A percentile compares a stretch with the other conserved stretches of the same genome.
Conservation (phyloP, 306 rosid species). For the Sphenostylis stenocarpa region DNA sequence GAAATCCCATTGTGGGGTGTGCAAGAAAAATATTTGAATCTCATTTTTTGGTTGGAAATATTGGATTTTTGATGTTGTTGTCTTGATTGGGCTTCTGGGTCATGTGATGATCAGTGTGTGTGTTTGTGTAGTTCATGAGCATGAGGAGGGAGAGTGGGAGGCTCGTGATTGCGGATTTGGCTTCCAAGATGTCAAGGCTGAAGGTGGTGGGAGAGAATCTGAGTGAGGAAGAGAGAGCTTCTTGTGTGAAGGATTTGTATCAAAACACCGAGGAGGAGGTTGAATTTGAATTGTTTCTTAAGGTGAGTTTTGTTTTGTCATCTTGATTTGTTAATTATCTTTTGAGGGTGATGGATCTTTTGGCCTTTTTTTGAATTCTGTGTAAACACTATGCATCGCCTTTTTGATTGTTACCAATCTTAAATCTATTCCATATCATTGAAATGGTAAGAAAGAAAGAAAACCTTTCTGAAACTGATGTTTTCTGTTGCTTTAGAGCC, state of each 20-base stretch:
- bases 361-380: constrained; percentile 23
- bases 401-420: constrained; percentile 2
- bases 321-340: constrained; percentile 21
- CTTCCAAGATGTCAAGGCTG: constrained; percentile 82
- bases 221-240: constrained; percentile 85
- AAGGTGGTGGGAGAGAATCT: constrained; percentile 88
- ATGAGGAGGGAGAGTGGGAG: constrained; percentile 84
- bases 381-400: constrained; percentile 8
- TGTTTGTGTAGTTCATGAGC: constrained; percentile 62
- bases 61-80: constrained; percentile 12
- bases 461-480: not conserved
- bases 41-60: not conserved
- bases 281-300: constrained; percentile 88
- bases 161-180: constrained; percentile 73
- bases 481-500: not conserved
- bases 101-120: not conserved
- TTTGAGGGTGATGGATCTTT: constrained; percentile 18
- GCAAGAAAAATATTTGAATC: not conserved
- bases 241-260: constrained; percentile 67
- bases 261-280: constrained; percentile 73
- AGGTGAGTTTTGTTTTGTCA: constrained; percentile 45
- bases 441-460: not conserved
- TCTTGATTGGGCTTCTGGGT: constrained; percentile 27
- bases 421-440: constrained; percentile 9
- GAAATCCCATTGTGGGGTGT: not conserved